Base-by-base conservation (phyloP, 192 early-diverging fungal genomes). In the Geranomyces michiganensis region DNA sequence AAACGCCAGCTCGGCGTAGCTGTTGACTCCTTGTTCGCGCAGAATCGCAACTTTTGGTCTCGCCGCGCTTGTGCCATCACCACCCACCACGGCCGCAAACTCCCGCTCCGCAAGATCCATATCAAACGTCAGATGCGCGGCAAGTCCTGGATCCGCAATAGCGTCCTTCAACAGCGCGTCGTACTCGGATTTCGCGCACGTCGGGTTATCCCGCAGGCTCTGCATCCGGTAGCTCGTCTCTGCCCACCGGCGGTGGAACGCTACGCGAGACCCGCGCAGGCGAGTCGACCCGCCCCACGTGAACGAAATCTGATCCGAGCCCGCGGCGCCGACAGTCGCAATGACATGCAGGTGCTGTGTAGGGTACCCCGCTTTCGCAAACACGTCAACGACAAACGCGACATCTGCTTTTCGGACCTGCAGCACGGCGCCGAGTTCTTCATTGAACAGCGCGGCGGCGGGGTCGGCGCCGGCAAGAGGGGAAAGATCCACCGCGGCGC, bases 11-110 rank as follows among this genome's bases (percentile, higher is more conserved):
- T 99, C 98, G 22, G 89, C 87, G 67, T 94, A 93, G 29, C 91
- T 90, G 84, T 98, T 99, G 33, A 98, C 92, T 64, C 98, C 98
- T 81, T 99, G 96, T 78, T 99, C 98, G 72, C 98, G 92, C 62
- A 99, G 78, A 33, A 99, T 90, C 0, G 94, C 96, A 22, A 99
- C 96, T 61, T 87, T 86, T 59, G 97, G 97, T 6, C 30, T 19
- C 24, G 56, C 33, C 21, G 70, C 53, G 36, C 3, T 7, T 41
- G 5, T 10, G 8, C 56, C 21, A 15, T 56, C 61, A 22, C 49
- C 47, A 26, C 65, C 17, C 3, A 53, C 17, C 3, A 15, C n/a
- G 4, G 51, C n/a, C 15, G 3, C 15, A 15, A 53, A 24, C 24
- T 53, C 51, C n/a, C 7, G 4, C 51, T 53, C n/a, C 6, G 19